Base-by-base conservation (phyloP, 768 basidiomycete species). In the Tylopilus subfusipes region DNA sequence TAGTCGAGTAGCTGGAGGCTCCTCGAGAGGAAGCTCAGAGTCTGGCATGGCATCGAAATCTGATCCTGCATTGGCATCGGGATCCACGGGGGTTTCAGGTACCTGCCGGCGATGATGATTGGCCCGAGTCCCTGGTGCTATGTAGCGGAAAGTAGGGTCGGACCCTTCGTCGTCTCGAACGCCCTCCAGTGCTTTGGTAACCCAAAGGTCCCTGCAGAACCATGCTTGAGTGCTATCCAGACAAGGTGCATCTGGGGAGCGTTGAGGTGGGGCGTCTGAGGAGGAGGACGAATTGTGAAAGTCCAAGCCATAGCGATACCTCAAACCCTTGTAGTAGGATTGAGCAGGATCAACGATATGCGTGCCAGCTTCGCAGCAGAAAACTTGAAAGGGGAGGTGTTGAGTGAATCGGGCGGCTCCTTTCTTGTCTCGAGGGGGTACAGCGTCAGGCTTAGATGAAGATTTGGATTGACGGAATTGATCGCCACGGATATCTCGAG, bases 161-260 rank as follows among this genome's bases (percentile, higher is more conserved):
- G 60, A 40, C 1, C 56, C 70, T 33, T 74, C 73, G 56, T 77
- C 76, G 55, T 82, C 88, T 56, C 78, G 80, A 71, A 85, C 83
- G 18, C 86, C 86, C 46, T 90, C 89, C 25, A 79, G 76, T 1
- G 96, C 96, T 43, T 86, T 88, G 59, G 82, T 81, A n/a, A 93
- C 80, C 97, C 97, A 99, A 36, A 99, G 77, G 70, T 99, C 97
- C 34, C 97, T 76, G 63, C 97, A 99, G 76, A 99, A 98, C 90
- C 92, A 98, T 31, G 95, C 93, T 70, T 99, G 97, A 34, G 86
- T 90, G 65, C 92, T 95, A 70, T 98, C 97, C 64, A 98, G 81
- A 69, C 97, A 99, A 27, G 88, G 75, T 1, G 90, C 90, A 59
- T 96, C 91, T 5, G 88, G 81, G 48, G 82, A 80, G 52, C 93